Percentiles rank a stretch among this genome's conserved stretches.
Conservation (phyloP, 768 basidiomycete species). For the Trametes meyenii region DNA sequence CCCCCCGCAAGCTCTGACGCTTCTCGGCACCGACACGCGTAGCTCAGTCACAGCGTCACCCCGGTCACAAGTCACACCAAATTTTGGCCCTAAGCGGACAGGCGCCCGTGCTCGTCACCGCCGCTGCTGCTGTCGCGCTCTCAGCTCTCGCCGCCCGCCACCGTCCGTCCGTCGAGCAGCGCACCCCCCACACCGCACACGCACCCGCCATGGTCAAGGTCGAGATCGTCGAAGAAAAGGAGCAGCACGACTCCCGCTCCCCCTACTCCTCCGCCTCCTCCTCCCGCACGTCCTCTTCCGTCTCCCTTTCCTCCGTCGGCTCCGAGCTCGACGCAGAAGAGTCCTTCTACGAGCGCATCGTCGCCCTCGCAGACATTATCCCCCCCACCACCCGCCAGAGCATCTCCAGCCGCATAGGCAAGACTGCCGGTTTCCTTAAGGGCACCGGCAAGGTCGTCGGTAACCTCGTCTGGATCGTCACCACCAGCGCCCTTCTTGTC, state of each 20-base stretch:
- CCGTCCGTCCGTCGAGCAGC: neutral
- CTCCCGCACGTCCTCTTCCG: constrained; percentile 69
- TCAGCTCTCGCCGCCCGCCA: constrained; percentile 3
- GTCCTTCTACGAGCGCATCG: constrained; percentile 83
- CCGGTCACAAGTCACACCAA: constrained; percentile 1
- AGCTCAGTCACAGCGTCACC: constrained; percentile 8
- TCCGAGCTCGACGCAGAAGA: constrained; percentile 78
- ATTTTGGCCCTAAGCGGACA: neutral
- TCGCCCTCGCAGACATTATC: constrained; percentile 94
- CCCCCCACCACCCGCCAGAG: constrained; percentile 86
- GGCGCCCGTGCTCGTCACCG: neutral
- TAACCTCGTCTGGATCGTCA: constrained; percentile 92
- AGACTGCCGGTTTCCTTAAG: constrained; percentile 65
- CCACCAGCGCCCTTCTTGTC: constrained; percentile 91
- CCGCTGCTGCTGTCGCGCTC: neutral
- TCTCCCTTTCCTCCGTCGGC: constrained; percentile 78
- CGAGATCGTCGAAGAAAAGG: constrained; percentile 85
- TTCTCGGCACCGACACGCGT: constrained; percentile 23
- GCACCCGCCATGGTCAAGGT: constrained; percentile 83
- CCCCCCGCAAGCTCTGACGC: constrained; percentile 12
- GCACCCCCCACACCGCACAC: constrained; percentile 2
- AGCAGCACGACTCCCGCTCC: constrained; percentile 53
- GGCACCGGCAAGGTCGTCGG: constrained; percentile 74
- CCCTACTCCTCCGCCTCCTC: constrained; percentile 78
- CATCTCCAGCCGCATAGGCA: constrained; percentile 62